Evolutionary conservation across 83 land plant species (phyloP), one percentile per base, ranked within the genome.

Genomic region (Diphasiastrum complanatum): DNA sequence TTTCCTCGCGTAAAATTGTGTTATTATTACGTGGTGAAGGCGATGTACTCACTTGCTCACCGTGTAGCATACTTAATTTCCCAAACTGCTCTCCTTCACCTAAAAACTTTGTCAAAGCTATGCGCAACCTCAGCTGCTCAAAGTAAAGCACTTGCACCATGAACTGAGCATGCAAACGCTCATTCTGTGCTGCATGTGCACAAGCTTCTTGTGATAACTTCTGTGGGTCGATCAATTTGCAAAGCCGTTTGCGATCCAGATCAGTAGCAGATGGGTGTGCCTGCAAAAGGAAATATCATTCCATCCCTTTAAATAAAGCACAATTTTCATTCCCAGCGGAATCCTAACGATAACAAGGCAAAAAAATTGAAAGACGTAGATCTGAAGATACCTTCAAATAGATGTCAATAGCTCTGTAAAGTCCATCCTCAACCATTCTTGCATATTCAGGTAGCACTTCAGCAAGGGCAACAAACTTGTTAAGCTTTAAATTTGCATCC

Each of bases 391-490:
- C 87, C 91, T 85, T 85, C 27, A 85, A 56, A 74, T 74, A 85
- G 51, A 83, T 80, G 40, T 85, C 91, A 4, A 83, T 68, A 55
- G 91, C 87, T 58, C 87, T 72, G 64, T 85, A 85, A 69, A 85
- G 75, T 5, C 87, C 83, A 69, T 85, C 91, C 31, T 85, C 87
- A 36, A 71, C 73, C 2, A 66, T 45, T 51, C 82, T 67, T 23
- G 91, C 65, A 49, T 75, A 76, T 50, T 68, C 77, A 2, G 87
- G 91, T 23, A 85, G 41, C 53, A 83, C 41, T 36, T 72, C 83
- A 37, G 80, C 68, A 28, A 83, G 63, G 18, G 72, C 56, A 26
- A 75, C 47, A 36, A 85, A 83, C 37, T 68, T 78, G 18, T 71
- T 46, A 25, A 83, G 56, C 19, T 47, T 37, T 38, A 80, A 36